Conservation (phyloP, 2,329 filamentous ascomycete species). For the Cladosporium sp. region DNA sequence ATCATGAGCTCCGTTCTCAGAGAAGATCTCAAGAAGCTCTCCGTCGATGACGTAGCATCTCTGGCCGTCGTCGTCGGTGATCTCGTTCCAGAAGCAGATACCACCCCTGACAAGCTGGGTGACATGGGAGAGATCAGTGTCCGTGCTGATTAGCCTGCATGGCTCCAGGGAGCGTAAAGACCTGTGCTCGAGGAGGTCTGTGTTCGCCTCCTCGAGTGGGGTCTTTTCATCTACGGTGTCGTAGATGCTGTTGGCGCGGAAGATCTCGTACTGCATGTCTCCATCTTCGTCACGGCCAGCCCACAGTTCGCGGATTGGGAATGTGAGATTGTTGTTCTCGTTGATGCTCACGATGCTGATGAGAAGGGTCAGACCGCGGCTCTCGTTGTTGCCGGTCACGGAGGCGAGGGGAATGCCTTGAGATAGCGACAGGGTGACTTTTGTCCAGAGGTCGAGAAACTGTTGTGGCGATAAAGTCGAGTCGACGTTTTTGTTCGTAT, state of each 20-base stretch:
- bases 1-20: not conserved
- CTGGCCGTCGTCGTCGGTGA: not conserved
- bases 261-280: not conserved
- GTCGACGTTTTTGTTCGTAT: too few species aligned
- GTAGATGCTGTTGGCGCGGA: not conserved
- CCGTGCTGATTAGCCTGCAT: not conserved
- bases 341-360: not conserved
- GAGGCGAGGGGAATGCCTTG: not conserved
- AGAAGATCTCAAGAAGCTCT: not conserved
- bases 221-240: not conserved
- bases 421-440: not conserved
- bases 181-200: not conserved
- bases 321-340: not conserved
- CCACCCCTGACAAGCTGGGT: not conserved
- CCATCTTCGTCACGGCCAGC: not conserved
- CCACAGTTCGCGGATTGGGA: slow-evolving; percentile 1
- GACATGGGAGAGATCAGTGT: not conserved
- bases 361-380: not conserved
- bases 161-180: not conserved
- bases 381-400: not conserved
- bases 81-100: not conserved
- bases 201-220: not conserved
- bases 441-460: too few species aligned
- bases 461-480: too few species aligned
- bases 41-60: not conserved